Base-by-base conservation (phyloP, 2,329 filamentous ascomycete species). In the Xylariaceae sp. region DNA sequence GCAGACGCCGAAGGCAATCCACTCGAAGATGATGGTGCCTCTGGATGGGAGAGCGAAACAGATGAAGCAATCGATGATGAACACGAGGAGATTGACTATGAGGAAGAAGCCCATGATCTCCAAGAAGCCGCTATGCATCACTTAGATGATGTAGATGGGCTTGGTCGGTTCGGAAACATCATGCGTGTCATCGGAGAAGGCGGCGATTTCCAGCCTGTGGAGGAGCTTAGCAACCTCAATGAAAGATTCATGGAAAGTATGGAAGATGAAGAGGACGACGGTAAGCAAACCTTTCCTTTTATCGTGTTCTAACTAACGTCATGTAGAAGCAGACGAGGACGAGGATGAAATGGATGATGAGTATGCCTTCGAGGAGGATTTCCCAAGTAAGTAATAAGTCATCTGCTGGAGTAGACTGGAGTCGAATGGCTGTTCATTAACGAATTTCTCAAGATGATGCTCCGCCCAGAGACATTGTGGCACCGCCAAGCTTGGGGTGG, bases 271-370 rank as follows among this genome's bases (percentile, higher is more conserved):
- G 75, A 75, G 53, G 84, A 87, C 48, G 86, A 87, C 52, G 83
- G 64, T 65, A 53, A 54, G 60, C n/a, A n/a, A 51, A 14, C 27
- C 17, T 18, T 15, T 12, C 18, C 51, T 36, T 40, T 14, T 33
- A 50, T 22, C 31, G 32, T n/a, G 2, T n/a, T 17, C 30, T 36
- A 44, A 43, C 57, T 63, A 55, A 66, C 65, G 44, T 31, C 61
- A 30, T 39, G 17, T 41, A 69, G 68, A 75, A 45, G 74, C 75
- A 38, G 78, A 80, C 6, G 79, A 82, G 5, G 88, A 90, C 42
- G 85, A 87, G 15, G 86, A 85, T 18, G 81, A 83, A 30, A 78
- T 87, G 58, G 84, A 85, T 40, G 86, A 89, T 44, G 79, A 83
- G 47, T 83, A 82, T 60, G 72, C 80, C 51, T 84, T 82, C 53